Evolutionary conservation across 345 rosid genomes (phyloP), one percentile per base, ranked within the genome.

Genomic region (Eucalyptus pauciflora): DNA sequence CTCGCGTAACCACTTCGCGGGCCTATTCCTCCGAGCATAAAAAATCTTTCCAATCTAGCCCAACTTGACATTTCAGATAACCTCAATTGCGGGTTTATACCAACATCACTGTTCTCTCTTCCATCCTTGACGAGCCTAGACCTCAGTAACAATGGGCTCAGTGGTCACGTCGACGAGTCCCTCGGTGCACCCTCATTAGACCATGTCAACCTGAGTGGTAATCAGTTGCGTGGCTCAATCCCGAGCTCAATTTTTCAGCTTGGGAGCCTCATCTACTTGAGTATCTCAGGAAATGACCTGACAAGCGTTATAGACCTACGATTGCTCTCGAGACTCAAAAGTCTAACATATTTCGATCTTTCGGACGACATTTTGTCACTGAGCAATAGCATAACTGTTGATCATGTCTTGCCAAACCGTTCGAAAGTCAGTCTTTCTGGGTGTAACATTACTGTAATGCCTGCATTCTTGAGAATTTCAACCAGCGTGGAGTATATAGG

Each of bases 381-480:
- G n/a, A 54, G 29, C 27, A 50, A 62, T 31, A 37, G n/a, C 51
- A 48, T 13, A 13, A 54, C 3, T 50, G 13, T 46, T 24, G 52
- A 49, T 46, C 37, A 31, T 43, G 48, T 71, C 22, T 88, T 87
- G 50, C 91, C 92, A 1, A n/a, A 71, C 15, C 83, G 46, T 43
- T 12, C 18, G 4, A 13, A 10, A 9, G 22, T 92, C 25, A 29
- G 50, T 14, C 88, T 88, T 31, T 86, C 89, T 48, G 85, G 87
- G n/a, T 92, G 92, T 48, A 89, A 89, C 20, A 81, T 92, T 13
- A 90, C 52, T 11, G 80, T 50, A 13, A 86, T 92, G 17, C 93
- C 93, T 14, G 14, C 16, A 12, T 88, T 89, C 37, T 24, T 89
- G 79, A 69, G 48, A 29, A 33, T 10, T 14, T 86, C 71, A 76